These are phyloP conservation scores for Stylonectria norvegica DNA, from an alignment of 2,329 filamentous ascomycete species.

Conservation along the genomic window DNA sequence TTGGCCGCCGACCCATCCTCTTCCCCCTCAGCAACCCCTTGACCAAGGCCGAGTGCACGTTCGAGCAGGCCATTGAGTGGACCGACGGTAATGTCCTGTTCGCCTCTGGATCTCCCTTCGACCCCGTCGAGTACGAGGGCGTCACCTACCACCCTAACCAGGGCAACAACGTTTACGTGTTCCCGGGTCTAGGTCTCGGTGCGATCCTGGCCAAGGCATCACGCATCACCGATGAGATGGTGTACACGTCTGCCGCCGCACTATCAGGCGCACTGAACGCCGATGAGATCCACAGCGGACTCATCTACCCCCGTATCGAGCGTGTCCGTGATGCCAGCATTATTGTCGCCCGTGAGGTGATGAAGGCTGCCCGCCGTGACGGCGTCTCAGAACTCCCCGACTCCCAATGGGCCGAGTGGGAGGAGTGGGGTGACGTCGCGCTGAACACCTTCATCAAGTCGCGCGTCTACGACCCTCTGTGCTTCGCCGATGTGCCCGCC, in stretches of 20 bases:
- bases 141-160: slow-evolving; percentile 74
- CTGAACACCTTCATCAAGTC: slow-evolving; percentile 59
- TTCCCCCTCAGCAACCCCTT: slow-evolving; percentile 97
- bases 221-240: slow-evolving; percentile 89
- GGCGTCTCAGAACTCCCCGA: slow-evolving; percentile 70
- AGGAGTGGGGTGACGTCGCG: slow-evolving; percentile 65
- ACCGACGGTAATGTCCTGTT: slow-evolving; percentile 91
- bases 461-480: slow-evolving; percentile 57
- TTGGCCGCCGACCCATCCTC: slow-evolving; percentile 79
- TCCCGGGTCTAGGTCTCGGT: slow-evolving; percentile 92
- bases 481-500: slow-evolving; percentile 38
- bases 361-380: slow-evolving; percentile 82
- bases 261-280: slow-evolving; percentile 74
- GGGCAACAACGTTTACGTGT: slow-evolving; percentile 89
- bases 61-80: slow-evolving; percentile 86
- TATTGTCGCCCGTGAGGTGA: slow-evolving; percentile 83
- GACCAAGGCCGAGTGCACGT: slow-evolving; percentile 96
- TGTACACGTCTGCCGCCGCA: slow-evolving; percentile 86
- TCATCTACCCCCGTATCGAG: slow-evolving; percentile 88
- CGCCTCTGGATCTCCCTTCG: slow-evolving; percentile 91
- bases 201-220: slow-evolving; percentile 88
- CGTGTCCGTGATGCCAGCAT: slow-evolving; percentile 89
- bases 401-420: slow-evolving; percentile 68
- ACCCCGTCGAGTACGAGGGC: slow-evolving; percentile 62
- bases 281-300: slow-evolving; percentile 76